Conservation (phyloP, 1,139 yeast genomes). For the Taphrina communis region DNA sequence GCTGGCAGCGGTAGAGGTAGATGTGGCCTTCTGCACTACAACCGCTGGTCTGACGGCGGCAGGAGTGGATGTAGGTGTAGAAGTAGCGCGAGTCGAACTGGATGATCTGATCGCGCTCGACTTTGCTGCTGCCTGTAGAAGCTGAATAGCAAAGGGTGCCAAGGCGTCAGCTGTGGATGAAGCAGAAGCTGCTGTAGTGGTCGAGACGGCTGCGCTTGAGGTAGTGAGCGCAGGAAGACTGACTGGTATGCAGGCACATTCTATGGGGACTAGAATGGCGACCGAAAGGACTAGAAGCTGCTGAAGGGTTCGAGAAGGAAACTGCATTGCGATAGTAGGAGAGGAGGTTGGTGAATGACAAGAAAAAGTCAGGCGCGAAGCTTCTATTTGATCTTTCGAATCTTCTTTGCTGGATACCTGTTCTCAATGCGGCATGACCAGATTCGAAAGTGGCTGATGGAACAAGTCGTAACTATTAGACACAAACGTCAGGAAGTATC, state of each 20-base stretch:
- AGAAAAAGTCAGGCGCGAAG: constrained; percentile 9
- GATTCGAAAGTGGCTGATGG: constrained; percentile 8
- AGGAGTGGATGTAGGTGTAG: constrained; percentile 1
- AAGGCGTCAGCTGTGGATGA: background rate
- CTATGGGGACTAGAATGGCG: constrained; percentile 9
- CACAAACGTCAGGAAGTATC: background rate
- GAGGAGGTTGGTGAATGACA: constrained; percentile 29
- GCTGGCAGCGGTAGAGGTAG: background rate
- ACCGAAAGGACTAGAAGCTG: constrained; percentile 21
- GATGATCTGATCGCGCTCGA: background rate
- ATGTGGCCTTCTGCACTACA: background rate
- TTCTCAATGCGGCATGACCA: constrained; percentile 18
- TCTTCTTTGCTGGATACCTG: constrained; percentile 8
- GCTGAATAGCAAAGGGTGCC: background rate
- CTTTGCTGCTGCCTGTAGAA: background rate
- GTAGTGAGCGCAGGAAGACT: constrained; percentile 11
- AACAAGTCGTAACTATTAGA: background rate
- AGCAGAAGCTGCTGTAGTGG: background rate
- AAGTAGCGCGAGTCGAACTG: background rate
- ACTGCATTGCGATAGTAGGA: constrained; percentile 13
- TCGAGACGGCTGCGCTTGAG: background rate
- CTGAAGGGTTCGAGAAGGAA: constrained; percentile 2
- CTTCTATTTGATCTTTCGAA: constrained; percentile 17
- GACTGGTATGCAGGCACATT: constrained; percentile 24
- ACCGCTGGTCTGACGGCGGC: constrained; percentile 4